A percentile compares a stretch with the other conserved stretches of the same genome.
phyloP scores from a whole-genome alignment of 352 stramenopile genomes.

The Globisporangium nagaii region DNA sequence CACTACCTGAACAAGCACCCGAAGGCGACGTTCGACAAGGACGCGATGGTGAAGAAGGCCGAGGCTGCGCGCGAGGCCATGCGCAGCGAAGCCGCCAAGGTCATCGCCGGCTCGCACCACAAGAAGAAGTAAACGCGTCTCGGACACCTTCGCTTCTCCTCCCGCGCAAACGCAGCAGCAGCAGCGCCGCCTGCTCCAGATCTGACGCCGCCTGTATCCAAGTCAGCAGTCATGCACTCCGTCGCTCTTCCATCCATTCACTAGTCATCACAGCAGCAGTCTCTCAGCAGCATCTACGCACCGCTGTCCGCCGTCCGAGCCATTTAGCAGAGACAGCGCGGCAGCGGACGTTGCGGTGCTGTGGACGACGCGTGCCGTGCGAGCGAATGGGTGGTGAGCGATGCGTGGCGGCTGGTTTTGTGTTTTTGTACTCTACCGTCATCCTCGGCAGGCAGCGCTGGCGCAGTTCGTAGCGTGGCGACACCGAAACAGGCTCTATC shows the following conservation, averaged over 20 bases:
- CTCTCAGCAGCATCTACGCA: too few relatives aligned
- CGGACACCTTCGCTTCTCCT: background rate
- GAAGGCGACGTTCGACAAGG: slow-evolving; percentile 45
- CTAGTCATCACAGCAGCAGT: background rate
- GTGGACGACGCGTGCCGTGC: too few relatives aligned
- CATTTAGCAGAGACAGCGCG: background rate
- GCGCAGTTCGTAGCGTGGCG: background rate
- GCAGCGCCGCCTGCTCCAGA: background rate
- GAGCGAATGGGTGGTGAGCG: background rate
- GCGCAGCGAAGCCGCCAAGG: slow-evolving; percentile 20
- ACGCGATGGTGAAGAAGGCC: slow-evolving; percentile 39
- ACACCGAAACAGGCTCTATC: background rate
- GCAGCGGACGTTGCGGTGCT: too few relatives aligned
- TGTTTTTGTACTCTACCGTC: slow-evolving; percentile 6
- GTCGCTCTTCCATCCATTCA: too few relatives aligned
- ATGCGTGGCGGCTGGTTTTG: background rate
- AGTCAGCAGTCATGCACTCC: background rate
- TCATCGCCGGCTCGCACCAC: slow-evolving; percentile 41
- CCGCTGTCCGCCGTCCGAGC: background rate
- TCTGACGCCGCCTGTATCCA: slow-evolving; percentile 1
- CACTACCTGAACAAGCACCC: slow-evolving; percentile 62
- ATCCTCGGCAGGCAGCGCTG: background rate
- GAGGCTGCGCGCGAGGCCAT: slow-evolving; percentile 35
- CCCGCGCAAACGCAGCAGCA: too few relatives aligned
- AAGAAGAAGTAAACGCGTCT: slow-evolving; percentile 23